These are phyloP conservation scores for Amanita jacksonii DNA, from an alignment of 768 basidiomycete genomes.

Conservation along the genomic window DNA sequence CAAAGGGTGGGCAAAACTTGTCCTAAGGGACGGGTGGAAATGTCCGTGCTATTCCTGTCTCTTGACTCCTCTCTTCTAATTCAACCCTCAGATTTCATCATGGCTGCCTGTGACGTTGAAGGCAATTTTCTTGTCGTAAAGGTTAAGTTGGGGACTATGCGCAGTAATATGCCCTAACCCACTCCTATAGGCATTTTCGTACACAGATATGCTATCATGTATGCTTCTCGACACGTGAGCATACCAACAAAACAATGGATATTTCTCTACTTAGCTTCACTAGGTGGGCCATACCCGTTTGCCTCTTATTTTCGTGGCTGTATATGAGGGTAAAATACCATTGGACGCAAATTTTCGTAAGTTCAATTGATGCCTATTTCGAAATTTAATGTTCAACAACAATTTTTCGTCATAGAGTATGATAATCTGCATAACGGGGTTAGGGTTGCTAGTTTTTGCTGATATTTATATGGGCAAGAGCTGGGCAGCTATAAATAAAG, in stretches of 20 bases:
- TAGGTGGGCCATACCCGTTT: constrained; percentile 86
- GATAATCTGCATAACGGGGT: constrained; percentile 60
- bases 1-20: constrained; percentile 70
- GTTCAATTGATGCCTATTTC: constrained; percentile 14
- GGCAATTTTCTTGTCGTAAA: constrained; percentile 84
- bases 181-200: constrained; percentile 80
- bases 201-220: constrained; percentile 79
- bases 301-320: constrained; percentile 74
- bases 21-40: constrained; percentile 77
- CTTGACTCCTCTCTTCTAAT: constrained; percentile 2
- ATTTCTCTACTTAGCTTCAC: not conserved
- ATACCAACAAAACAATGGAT: constrained; percentile 14
- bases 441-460: constrained; percentile 72
- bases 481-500: constrained; percentile 52
- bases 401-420: constrained; percentile 40
- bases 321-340: constrained; percentile 76
- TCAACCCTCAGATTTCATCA: constrained; percentile 49
- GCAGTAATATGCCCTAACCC: too few species aligned
- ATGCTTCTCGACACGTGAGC: constrained; percentile 79
- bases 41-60: constrained; percentile 37
- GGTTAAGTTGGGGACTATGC: too few species aligned
- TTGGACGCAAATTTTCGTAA: constrained; percentile 73
- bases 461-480: constrained; percentile 74
- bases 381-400: not conserved
- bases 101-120: constrained; percentile 79